Evolutionary conservation across 257 asterid species (phyloP), one percentile per base, ranked within the genome.

Genomic region (Solanum medicagineum): DNA sequence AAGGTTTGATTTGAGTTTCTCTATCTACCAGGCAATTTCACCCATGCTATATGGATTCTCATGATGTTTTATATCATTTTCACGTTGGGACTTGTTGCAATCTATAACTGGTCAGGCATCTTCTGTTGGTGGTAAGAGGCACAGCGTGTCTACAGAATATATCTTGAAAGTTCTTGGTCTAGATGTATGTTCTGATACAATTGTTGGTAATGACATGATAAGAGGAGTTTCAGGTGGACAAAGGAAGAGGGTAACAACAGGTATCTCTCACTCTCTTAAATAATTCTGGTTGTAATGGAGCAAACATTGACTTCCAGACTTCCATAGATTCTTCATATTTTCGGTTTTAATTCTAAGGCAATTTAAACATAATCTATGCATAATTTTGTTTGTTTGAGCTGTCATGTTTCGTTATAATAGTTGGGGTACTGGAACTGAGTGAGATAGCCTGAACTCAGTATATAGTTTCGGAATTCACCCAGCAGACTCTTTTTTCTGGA

Each of bases 151-250:
- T 45, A 95, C 97, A 62, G 98, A 95, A 84, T 95, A 95, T 86
- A 88, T 90, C 90, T 88, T 95, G 91, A 95, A 95, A 87, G 91
- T 95, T 86, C 98, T 95, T 71, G 98, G 98, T 84, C 90, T 95
- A n/a, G 98, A 94, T 89, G 86, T 93, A 49, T 95, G 98, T 81
- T 83, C 98, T 56, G 98, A 95, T 82, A 94, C 97, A 45, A 55
- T 91, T 24, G 98, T 94, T 85, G 98, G 98, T 81, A 95, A 87
- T 88, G 98, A 94, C 29, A 95, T 95, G 98, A 88, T 92, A 49
- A 92, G 98, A 86, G 98, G 98, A 60, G 93, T 94, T 86, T 95
- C 98, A 14, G 98, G 98, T 60, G 98, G 98, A 47, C 98, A 95
- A 87, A 92, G 89, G 85, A 95, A 95, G 91, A 87, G 98, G 90